Conservation (phyloP, 495 filamentous ascomycete genomes). For the Margaritispora aquatica region DNA sequence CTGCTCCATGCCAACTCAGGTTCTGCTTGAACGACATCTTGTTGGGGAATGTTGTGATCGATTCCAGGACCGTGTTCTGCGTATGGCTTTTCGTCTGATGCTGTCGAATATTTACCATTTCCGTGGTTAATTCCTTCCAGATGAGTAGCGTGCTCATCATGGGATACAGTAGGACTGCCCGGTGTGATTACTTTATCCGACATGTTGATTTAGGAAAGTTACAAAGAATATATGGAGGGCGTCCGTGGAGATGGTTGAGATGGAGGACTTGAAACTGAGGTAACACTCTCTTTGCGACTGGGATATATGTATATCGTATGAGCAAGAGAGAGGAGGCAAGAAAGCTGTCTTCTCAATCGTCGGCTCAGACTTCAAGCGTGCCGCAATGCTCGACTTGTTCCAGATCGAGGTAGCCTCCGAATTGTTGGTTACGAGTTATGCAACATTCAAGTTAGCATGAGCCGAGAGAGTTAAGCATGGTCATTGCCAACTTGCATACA, state of each 20-base stretch:
- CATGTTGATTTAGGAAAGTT: not conserved
- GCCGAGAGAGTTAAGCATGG: not conserved
- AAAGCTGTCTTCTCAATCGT: not conserved
- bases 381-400: not conserved
- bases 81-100: slow-evolving; percentile 5
- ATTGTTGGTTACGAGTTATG: not conserved
- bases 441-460: not conserved
- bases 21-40: slow-evolving; percentile 8
- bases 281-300: not conserved
- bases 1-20: slow-evolving; percentile 34
- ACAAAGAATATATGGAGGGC: not conserved
- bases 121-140: not conserved
- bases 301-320: not conserved
- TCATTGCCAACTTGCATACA: not conserved
- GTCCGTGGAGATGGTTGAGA: not conserved
- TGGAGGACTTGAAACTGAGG: not conserved
- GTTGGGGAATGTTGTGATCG: slow-evolving; percentile 19
- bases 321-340: not conserved
- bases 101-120: not conserved
- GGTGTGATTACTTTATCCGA: not conserved
- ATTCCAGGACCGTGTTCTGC: slow-evolving; percentile 20
- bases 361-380: not conserved
- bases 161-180: slow-evolving; percentile 3
- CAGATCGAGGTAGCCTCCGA: not conserved
- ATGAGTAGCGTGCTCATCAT: slow-evolving; percentile 12